A percentile compares a stretch with the other conserved stretches of the same genome.
Evolutionary conservation across 805 yeast genomes (phyloP).

Genomic region (Candida krabiensis): DNA sequence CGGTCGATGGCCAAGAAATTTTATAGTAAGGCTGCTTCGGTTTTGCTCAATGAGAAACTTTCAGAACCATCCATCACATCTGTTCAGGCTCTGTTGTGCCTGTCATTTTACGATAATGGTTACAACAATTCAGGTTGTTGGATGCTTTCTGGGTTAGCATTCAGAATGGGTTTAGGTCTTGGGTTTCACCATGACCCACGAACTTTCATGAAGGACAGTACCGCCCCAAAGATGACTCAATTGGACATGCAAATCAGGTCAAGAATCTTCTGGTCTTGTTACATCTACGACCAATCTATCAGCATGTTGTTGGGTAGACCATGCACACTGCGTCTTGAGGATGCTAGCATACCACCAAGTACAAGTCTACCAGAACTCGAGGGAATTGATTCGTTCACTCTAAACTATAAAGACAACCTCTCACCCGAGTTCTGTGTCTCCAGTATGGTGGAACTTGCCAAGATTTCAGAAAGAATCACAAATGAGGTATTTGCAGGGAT

Average conservation of each 20-base stretch:
- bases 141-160: constrained; percentile 60
- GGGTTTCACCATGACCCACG: constrained; percentile 59
- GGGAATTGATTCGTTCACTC: constrained; percentile 2
- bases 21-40: constrained; percentile 46
- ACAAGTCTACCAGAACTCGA: constrained; percentile 2
- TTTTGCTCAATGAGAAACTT: constrained; percentile 30
- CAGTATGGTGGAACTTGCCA: constrained; percentile 2
- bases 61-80: constrained; percentile 46
- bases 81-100: constrained; percentile 51
- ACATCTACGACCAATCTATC: constrained; percentile 3
- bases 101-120: constrained; percentile 62
- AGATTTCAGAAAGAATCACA: constrained; percentile 3
- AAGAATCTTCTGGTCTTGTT: constrained; percentile 2
- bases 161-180: constrained; percentile 59
- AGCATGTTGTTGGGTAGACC: constrained; percentile 4
- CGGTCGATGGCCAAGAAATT: constrained; percentile 42
- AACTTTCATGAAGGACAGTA: constrained; percentile 1
- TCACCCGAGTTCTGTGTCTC: constrained; percentile 2
- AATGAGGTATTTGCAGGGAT: constrained; percentile 4
- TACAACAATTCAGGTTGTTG: constrained; percentile 50
- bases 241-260: constrained; percentile 4
- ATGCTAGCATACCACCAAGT: constrained; percentile 2
- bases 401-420: constrained; percentile 1
- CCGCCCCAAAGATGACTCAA: constrained; percentile 1
- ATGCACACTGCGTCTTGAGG: constrained; percentile 1